Conservation (phyloP, 75 land plant genomes). For the Gnetum montanum region DNA sequence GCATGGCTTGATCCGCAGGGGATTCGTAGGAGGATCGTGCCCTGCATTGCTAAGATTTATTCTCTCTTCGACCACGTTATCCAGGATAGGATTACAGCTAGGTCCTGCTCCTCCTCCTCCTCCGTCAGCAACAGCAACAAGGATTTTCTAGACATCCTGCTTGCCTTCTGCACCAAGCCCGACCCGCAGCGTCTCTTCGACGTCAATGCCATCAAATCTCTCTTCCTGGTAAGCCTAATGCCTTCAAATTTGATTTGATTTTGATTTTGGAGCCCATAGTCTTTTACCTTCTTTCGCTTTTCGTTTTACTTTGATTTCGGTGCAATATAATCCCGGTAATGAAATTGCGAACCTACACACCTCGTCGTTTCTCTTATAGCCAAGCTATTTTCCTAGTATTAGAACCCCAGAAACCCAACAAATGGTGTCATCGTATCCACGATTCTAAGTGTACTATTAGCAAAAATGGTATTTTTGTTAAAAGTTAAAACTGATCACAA, state of each 20-base stretch:
- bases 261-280: not conserved
- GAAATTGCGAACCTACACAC: no score
- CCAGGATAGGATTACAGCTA: conserved; percentile 10
- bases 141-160: conserved; percentile 34
- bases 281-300: not conserved
- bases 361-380: no score
- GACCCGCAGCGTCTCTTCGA: not conserved
- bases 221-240: not conserved
- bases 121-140: conserved; percentile 7
- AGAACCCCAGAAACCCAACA: no score
- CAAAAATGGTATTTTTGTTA: no score
- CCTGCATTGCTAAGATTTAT: conserved; percentile 9
- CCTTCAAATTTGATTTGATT: not conserved
- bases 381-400: no score
- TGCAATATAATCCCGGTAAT: not conserved
- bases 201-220: not conserved
- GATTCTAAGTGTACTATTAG: no score
- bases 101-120: not conserved
- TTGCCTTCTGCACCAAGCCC: conserved; percentile 7
- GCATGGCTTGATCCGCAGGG: conserved; percentile 33
- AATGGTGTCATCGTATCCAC: no score
- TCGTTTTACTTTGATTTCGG: not conserved
- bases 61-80: conserved; percentile 18
- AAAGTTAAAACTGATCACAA: no score
- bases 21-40: conserved; percentile 14